Conservation (phyloP, 164 flowering plant species). For the Paratinospora sagittata region DNA sequence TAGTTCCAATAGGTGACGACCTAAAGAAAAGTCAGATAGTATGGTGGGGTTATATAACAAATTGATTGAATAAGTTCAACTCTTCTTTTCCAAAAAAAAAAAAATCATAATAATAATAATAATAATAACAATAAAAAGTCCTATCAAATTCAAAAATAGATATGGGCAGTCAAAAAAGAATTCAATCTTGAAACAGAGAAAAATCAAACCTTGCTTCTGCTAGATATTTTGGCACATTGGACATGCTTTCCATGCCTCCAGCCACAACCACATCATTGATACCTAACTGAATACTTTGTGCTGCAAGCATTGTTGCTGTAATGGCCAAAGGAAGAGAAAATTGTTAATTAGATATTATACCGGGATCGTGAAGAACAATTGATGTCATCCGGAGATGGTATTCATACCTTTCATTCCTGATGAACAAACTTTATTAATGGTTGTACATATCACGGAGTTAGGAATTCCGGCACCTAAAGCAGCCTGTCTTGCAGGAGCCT, state of each 20-base stretch:
- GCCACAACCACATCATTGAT: slow-evolving; percentile 70
- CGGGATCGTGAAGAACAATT: neutral
- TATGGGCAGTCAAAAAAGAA: too few species aligned
- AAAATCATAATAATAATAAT: too few species aligned
- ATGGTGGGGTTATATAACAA: too few species aligned
- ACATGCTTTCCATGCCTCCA: slow-evolving; percentile 96
- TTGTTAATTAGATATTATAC: neutral
- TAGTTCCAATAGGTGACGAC: too few species aligned
- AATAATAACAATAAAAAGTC: too few species aligned
- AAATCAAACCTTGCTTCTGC: slow-evolving; percentile 45
- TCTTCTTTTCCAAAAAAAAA: neutral
- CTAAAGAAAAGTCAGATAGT: too few species aligned
- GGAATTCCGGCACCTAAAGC: slow-evolving; percentile 94
- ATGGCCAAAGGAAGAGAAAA: neutral
- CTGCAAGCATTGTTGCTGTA: slow-evolving; percentile 72
- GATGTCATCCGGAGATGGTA: neutral
- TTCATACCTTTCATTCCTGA: slow-evolving; percentile 85
- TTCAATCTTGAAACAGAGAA: neutral
- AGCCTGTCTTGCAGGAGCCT: slow-evolving; percentile 99
- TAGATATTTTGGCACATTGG: slow-evolving; percentile 73
- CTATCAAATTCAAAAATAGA: neutral
- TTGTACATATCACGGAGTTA: slow-evolving; percentile 73
- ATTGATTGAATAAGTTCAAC: neutral
- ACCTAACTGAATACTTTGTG: slow-evolving; percentile 66
- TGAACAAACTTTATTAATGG: slow-evolving; percentile 83